phyloP scores from a whole-genome alignment of 148 eudicot genomes.

The Chenopodium album region DNA sequence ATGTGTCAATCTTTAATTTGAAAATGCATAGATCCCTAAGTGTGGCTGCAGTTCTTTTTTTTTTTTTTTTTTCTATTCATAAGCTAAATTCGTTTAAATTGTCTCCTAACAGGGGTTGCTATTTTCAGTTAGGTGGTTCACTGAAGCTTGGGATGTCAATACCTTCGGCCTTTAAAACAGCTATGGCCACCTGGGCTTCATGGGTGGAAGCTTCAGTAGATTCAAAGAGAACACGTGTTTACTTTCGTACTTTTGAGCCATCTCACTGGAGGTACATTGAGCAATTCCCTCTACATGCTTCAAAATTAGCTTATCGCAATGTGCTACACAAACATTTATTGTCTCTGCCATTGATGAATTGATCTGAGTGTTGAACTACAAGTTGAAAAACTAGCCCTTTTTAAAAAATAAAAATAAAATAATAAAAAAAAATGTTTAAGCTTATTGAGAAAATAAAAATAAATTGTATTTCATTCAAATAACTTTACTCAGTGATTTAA shows the following conservation, averaged over 20 bases:
- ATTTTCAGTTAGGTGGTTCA: conserved; percentile 54
- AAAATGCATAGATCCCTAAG: not conserved
- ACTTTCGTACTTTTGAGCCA: conserved; percentile 69
- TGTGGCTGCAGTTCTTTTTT: not conserved
- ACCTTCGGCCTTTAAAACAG: conserved; percentile 42
- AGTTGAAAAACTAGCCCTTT: not conserved
- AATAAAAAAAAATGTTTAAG: too few species aligned
- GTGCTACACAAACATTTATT: not conserved
- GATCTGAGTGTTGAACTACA: not conserved
- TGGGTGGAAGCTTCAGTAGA: conserved; percentile 53
- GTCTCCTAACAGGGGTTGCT: conserved; percentile 63
- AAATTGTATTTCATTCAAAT: not conserved
- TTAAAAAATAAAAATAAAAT: too few species aligned
- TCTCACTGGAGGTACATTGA: conserved; percentile 61
- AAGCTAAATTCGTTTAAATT: conserved; percentile 23
- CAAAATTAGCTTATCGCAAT: not conserved
- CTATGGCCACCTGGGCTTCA: conserved; percentile 60
- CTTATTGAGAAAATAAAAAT: too few species aligned
- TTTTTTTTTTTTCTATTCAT: not conserved
- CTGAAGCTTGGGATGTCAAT: conserved; percentile 62
- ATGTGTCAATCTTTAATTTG: not conserved
- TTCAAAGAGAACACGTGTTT: conserved; percentile 46
- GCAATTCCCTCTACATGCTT: not conserved
- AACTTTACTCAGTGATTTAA: not conserved
- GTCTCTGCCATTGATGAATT: not conserved